phyloP scores from a whole-genome alignment of 2,329 filamentous ascomycete species.

The Monosporascus sp. region DNA sequence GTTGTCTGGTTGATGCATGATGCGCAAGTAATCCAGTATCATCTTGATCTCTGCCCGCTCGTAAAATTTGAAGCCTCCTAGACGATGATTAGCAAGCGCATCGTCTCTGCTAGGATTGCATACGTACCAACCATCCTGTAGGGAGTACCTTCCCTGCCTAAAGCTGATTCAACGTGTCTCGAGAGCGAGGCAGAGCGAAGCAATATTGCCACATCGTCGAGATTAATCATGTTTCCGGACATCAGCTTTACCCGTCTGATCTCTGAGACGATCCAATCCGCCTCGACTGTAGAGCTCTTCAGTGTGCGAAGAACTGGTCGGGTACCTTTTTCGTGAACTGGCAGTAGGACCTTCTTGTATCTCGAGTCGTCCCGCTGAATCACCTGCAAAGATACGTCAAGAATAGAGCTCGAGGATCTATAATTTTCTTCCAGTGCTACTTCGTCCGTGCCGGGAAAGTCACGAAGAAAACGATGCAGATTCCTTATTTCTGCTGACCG shows the following conservation, averaged over 20 bases:
- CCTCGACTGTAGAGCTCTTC: slow-evolving; percentile 66
- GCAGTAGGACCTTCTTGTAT: slow-evolving; percentile 73
- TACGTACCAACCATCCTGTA: slow-evolving; percentile 80
- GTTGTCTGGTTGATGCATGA: slow-evolving; percentile 78
- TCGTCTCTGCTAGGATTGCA: background rate
- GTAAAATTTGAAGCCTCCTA: slow-evolving; percentile 77
- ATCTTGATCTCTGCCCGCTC: slow-evolving; percentile 86
- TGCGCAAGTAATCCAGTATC: slow-evolving; percentile 80
- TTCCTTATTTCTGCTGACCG: slow-evolving; percentile 90
- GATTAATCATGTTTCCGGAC: slow-evolving; percentile 67
- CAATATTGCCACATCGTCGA: slow-evolving; percentile 79
- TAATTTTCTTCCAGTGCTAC: slow-evolving; percentile 93
- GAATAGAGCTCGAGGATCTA: slow-evolving; percentile 79
- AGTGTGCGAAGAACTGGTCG: slow-evolving; percentile 76
- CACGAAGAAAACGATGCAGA: slow-evolving; percentile 68
- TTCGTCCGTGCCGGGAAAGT: slow-evolving; percentile 74
- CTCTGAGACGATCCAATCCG: slow-evolving; percentile 83
- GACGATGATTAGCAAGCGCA: slow-evolving; percentile 7
- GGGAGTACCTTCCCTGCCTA: slow-evolving; percentile 75
- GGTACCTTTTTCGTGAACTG: slow-evolving; percentile 76
- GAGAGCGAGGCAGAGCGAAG: slow-evolving; percentile 82
- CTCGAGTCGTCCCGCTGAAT: slow-evolving; percentile 85
- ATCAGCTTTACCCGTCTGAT: slow-evolving; percentile 66
- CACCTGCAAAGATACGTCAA: slow-evolving; percentile 73
- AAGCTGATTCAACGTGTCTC: slow-evolving; percentile 74